These are phyloP conservation scores for Aspergillus sp. DNA, from an alignment of 2,329 filamentous ascomycete genomes.

Conservation along the genomic window DNA sequence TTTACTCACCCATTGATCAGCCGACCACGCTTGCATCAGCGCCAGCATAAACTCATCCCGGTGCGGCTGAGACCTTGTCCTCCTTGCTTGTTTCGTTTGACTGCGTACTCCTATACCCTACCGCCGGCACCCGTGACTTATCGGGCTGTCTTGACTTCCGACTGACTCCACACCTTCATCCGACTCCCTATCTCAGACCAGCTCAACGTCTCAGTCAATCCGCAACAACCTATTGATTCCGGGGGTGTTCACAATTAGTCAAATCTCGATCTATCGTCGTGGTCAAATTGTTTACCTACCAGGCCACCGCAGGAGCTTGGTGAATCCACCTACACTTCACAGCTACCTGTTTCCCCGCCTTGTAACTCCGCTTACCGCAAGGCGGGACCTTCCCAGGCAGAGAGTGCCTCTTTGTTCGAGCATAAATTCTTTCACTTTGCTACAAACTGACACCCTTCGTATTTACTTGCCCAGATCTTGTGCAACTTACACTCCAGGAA, in stretches of 20 bases:
- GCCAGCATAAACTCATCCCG: neutral
- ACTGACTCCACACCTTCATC: slow-evolving; percentile 5
- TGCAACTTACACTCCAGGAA: slow-evolving; percentile 25
- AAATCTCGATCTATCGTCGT: neutral
- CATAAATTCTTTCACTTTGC: neutral
- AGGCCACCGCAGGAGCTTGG: neutral
- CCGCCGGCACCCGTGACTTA: slow-evolving; percentile 5
- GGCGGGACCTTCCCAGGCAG: slow-evolving; percentile 10
- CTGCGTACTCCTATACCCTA: neutral
- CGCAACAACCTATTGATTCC: neutral
- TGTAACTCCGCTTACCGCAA: slow-evolving; percentile 11
- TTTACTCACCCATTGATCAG: slow-evolving; percentile 2
- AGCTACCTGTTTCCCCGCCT: slow-evolving; percentile 7
- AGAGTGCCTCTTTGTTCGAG: slow-evolving; percentile 2
- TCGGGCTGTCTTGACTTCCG: neutral
- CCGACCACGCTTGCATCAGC: neutral
- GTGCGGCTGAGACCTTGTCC: neutral
- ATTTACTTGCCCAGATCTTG: slow-evolving; percentile 8
- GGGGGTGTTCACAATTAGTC: neutral
- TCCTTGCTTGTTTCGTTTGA: neutral
- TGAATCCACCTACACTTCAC: neutral
- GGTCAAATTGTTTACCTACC: neutral
- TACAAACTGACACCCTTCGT: slow-evolving; percentile 8
- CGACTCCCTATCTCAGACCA: neutral
- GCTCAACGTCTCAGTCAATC: neutral